Evolutionary conservation across 306 rosid species (phyloP), one percentile per base, ranked within the genome.

Genomic region (Vigna hirtella): DNA sequence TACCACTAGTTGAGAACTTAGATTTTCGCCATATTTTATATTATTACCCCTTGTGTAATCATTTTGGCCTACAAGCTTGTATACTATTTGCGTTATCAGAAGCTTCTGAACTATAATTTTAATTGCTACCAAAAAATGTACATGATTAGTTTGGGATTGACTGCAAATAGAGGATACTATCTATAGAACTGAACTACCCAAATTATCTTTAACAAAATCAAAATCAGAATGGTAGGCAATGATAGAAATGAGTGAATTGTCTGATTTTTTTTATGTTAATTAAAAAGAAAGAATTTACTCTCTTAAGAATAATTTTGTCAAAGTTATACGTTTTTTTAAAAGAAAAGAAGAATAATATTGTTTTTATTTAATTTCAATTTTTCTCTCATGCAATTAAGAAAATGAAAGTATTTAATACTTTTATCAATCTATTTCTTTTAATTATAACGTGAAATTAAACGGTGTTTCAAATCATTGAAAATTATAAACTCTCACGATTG

Each of bases 1-100:
- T 30, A 55, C 86, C 49, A 88, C 94, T 53, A 86, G 83, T 85
- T 91, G 89, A 89, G 86, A 64, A 16, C 18, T 67, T 36, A 51
- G 48, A 9, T 56, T 64, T 59, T 7, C 38, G 9, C 11, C 16
- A 15, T 12, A 20, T 64, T 34, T 65, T 57, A 9, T 65, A 9
- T 50, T 65, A 9, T 50, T 26, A n/a, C 15, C 14, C 70, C 36
- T 12, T 30, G 38, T 63, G 73, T 38, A 69, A 57, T 82, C 24
- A 34, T 70, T 70, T 67, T 61, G 72, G 32, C 65, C 79, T 3
- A 64, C 30, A 5, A 57, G 43, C 34, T 43, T 71, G 77, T 77
- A 66, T 57, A 74, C 70, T 2, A 56, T 65, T 79, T 79, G 76
- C 16, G 22, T 62, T 11, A 47, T 63, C 53, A 26, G 9, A 77